A percentile compares a stretch with the other conserved stretches of the same genome.
Evolutionary conservation across 306 rosid species (phyloP).

Genomic region (Prunus campanulata): DNA sequence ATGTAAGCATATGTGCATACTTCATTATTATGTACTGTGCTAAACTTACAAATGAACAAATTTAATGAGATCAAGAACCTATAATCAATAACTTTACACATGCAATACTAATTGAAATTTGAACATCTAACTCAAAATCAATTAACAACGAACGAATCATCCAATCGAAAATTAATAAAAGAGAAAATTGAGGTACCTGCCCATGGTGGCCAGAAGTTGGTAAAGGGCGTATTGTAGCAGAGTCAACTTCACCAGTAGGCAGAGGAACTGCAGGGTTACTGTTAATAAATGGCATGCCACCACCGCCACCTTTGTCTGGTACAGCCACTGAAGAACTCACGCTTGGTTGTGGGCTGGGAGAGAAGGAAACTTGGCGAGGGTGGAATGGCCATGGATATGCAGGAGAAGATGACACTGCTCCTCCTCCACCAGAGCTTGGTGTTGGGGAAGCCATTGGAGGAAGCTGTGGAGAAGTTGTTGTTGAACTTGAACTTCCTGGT

Average conservation of each 20-base stretch:
- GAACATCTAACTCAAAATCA: neutral
- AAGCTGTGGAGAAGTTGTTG: conserved; percentile 33
- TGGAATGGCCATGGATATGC: conserved; percentile 80
- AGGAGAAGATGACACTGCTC: conserved; percentile 55
- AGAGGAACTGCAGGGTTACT: conserved; percentile 98
- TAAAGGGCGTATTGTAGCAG: conserved; percentile 82
- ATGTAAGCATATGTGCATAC: neutral
- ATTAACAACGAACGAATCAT: neutral
- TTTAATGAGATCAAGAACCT: neutral
- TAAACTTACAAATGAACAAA: neutral
- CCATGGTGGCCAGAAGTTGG: conserved; percentile 56
- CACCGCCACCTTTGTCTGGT: conserved; percentile 37
- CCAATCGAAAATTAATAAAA: too few relatives aligned
- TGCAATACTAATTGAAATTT: neutral
- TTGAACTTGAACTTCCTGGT: conserved; percentile 20
- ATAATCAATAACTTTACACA: neutral
- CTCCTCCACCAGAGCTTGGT: conserved; percentile 52
- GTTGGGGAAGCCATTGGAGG: conserved; percentile 54
- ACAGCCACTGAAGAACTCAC: conserved; percentile 44
- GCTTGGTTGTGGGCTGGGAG: conserved; percentile 48
- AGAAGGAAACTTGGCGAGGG: conserved; percentile 48
- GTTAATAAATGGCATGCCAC: conserved; percentile 75
- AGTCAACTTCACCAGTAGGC: conserved; percentile 94
- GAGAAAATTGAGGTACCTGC: conserved; percentile 41
- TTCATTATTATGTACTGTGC: neutral